phyloP scores from a whole-genome alignment of 768 basidiomycete genomes.

The Rhodosporidiobolus sp. region DNA sequence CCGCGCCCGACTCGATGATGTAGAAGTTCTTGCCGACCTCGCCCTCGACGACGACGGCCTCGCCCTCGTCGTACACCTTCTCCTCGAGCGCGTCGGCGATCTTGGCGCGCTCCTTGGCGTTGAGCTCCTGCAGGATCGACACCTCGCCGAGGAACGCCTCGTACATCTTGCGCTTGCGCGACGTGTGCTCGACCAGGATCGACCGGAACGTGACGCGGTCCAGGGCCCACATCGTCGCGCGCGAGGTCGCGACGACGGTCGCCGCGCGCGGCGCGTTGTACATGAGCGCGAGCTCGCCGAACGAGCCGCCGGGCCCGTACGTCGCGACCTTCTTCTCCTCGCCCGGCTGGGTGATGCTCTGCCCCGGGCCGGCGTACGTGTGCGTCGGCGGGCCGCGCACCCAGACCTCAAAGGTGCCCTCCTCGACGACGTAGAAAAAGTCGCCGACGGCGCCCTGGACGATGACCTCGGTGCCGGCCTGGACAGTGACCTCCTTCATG shows the following conservation, averaged over 20 bases:
- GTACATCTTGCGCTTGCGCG: slow-evolving; percentile 88
- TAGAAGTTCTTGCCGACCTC: slow-evolving; percentile 97
- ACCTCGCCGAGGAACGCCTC: slow-evolving; percentile 93
- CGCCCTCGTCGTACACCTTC: slow-evolving; percentile 72
- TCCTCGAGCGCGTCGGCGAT: slow-evolving; percentile 93
- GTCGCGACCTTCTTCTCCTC: slow-evolving; percentile 61
- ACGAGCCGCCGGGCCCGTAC: slow-evolving; percentile 77
- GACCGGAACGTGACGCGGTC: slow-evolving; percentile 98
- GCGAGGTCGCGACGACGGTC: slow-evolving; percentile 78
- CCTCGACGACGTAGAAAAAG: slow-evolving; percentile 95
- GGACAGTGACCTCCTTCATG: slow-evolving; percentile 80
- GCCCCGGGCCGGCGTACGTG: slow-evolving; percentile 38
- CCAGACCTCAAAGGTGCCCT: slow-evolving; percentile 78
- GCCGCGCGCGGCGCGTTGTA: slow-evolving; percentile 95
- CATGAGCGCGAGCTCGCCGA: slow-evolving; percentile 97
- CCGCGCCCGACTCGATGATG: slow-evolving; percentile 92
- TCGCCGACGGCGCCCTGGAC: slow-evolving; percentile 95
- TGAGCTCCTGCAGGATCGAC: slow-evolving; percentile 76
- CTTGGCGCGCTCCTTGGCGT: slow-evolving; percentile 86
- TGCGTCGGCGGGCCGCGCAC: slow-evolving; percentile 45
- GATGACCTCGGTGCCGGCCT: slow-evolving; percentile 80
- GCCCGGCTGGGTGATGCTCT: slow-evolving; percentile 52
- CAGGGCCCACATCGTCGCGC: slow-evolving; percentile 80
- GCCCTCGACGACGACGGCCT: slow-evolving; percentile 83
- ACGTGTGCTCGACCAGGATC: slow-evolving; percentile 89